Evolutionary conservation across 2,329 filamentous ascomycete species (phyloP).

Genomic region (Colletotrichum agaves): DNA sequence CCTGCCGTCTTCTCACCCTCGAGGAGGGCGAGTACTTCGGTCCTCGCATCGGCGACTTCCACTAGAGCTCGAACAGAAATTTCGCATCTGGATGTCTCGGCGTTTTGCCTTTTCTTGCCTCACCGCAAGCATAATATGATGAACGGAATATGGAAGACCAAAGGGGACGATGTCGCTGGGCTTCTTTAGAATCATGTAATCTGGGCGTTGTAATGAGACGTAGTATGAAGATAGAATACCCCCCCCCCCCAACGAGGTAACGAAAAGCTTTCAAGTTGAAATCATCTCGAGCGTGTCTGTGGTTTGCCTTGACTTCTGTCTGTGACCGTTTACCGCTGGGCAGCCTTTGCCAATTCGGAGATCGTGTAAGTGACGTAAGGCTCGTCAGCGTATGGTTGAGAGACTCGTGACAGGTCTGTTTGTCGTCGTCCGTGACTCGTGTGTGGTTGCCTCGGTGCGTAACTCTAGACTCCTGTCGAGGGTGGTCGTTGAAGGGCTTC

Average conservation of each 20-base stretch:
- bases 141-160: conserved; percentile 6
- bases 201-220: conserved; percentile 4
- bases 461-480: no score
- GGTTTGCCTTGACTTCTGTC: not conserved
- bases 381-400: no score
- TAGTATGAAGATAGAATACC: conserved; percentile 22
- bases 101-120: not conserved
- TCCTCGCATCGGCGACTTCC: conserved; percentile 40
- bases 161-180: not conserved
- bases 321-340: no score
- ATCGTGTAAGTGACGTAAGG: no score
- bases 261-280: not conserved
- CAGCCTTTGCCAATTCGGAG: no score
- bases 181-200: not conserved
- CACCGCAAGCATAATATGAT: conserved; percentile 21
- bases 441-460: no score
- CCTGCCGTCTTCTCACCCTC: conserved; percentile 41
- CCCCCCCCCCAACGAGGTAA: conserved; percentile 19
- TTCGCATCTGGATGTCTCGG: not conserved
- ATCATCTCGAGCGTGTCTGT: not conserved
- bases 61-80: conserved; percentile 4
- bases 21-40: conserved; percentile 47
- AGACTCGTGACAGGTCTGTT: no score
- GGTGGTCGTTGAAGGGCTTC: rapidly evolving
- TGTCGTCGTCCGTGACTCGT: no score